These are phyloP conservation scores for Trichoderma gamsii DNA, from an alignment of 495 filamentous ascomycete species.

Conservation along the genomic window DNA sequence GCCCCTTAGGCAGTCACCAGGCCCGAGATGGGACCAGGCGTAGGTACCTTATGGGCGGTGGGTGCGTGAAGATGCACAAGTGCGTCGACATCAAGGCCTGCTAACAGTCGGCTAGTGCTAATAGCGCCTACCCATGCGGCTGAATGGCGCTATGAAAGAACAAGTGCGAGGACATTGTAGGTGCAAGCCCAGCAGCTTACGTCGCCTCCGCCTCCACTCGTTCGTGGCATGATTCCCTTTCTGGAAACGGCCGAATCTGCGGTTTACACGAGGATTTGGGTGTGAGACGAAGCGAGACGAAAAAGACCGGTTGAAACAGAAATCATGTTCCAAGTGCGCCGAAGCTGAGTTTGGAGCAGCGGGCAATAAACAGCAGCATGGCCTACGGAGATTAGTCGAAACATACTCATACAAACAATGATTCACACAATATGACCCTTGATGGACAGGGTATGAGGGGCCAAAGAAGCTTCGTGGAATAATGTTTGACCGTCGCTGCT, in stretches of 20 bases:
- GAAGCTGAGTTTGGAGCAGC: not conserved
- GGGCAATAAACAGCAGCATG: not conserved
- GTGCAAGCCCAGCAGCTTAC: not conserved
- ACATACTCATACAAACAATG: no score
- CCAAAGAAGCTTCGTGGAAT: no score
- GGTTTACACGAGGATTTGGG: not conserved
- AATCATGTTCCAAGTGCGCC: no score
- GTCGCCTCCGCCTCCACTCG: slow-evolving; percentile 10
- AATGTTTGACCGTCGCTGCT: no score
- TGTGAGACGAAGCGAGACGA: not conserved
- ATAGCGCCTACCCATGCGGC: not conserved
- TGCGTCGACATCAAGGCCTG: not conserved
- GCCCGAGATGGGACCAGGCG: not conserved
- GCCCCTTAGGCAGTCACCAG: not conserved
- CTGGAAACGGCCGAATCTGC: not conserved
- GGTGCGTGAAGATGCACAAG: not conserved
- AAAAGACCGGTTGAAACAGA: not conserved
- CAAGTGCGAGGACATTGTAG: no score
- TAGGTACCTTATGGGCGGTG: not conserved
- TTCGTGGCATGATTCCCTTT: slow-evolving; percentile 6
- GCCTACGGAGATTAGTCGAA: not conserved
- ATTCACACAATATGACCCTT: no score
- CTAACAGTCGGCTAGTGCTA: not conserved
- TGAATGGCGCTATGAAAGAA: not conserved
- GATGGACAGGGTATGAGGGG: no score